Percentiles rank a stretch among this genome's conserved stretches.
These are phyloP conservation scores for Penstemon barbatus DNA, from an alignment of 257 asterid genomes.

Conservation along the genomic window DNA sequence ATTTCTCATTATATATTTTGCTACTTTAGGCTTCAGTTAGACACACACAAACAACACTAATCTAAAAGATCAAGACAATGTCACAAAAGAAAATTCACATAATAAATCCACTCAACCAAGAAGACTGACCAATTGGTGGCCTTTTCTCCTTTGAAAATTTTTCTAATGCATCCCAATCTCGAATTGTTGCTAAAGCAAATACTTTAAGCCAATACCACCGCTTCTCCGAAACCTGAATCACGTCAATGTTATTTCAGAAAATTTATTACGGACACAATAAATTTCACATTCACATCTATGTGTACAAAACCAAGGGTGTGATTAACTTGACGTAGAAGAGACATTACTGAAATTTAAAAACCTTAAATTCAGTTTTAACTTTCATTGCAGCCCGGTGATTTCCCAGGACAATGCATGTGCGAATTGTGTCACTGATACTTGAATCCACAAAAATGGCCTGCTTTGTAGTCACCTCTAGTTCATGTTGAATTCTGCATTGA, in stretches of 20 bases:
- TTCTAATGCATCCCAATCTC: slow-evolving; percentile 94
- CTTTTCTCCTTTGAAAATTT: slow-evolving; percentile 84
- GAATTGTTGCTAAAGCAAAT: slow-evolving; percentile 86
- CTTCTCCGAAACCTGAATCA: slow-evolving; percentile 88
- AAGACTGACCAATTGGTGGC: slow-evolving; percentile 79
- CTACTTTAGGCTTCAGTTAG: neutral
- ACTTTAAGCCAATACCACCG: slow-evolving; percentile 99
- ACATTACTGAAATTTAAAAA: slow-evolving; percentile 30
- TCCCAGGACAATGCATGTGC: slow-evolving; percentile 90
- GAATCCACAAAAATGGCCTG: slow-evolving; percentile 95
- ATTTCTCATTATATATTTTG: slow-evolving; percentile 4
- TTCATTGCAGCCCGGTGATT: slow-evolving; percentile 79
- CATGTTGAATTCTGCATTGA: slow-evolving; percentile 76
- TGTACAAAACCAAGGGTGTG: neutral
- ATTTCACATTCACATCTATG: neutral
- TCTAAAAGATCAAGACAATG: slow-evolving; percentile 14
- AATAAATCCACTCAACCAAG: slow-evolving; percentile 5
- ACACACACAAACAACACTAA: slow-evolving; percentile 5
- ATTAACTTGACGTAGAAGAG: slow-evolving; percentile 17
- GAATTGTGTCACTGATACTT: slow-evolving; percentile 93
- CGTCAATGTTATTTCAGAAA: slow-evolving; percentile 20
- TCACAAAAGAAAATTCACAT: slow-evolving; percentile 9
- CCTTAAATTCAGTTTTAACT: slow-evolving; percentile 90
- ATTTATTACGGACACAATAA: slow-evolving; percentile 1
- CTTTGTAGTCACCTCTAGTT: slow-evolving; percentile 75